Evolutionary conservation across 495 filamentous ascomycete genomes (phyloP).

Genomic region (Xylaria longipes): DNA sequence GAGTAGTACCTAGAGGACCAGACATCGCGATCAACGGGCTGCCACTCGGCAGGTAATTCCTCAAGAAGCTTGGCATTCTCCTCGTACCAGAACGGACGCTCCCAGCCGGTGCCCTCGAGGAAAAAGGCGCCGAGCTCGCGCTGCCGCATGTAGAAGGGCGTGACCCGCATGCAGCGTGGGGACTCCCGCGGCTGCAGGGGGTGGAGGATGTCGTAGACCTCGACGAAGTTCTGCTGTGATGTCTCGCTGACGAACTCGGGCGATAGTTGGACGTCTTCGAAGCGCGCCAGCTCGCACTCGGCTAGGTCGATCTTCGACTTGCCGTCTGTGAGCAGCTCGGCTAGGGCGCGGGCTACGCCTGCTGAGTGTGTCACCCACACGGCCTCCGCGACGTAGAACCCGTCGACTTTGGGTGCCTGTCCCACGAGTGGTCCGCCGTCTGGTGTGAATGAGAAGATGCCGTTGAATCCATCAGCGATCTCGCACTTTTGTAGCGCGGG

Average conservation of each 20-base stretch:
- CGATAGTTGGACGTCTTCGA: slow-evolving; percentile 56
- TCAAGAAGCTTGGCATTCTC: slow-evolving; percentile 50
- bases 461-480: slow-evolving; percentile 59
- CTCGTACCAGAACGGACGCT: slow-evolving; percentile 60
- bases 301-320: slow-evolving; percentile 52
- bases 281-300: slow-evolving; percentile 58
- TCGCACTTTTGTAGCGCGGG: slow-evolving; percentile 49
- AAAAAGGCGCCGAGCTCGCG: slow-evolving; percentile 56
- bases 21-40: slow-evolving; percentile 51
- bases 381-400: slow-evolving; percentile 61
- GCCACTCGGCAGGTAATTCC: slow-evolving; percentile 51
- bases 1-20: slow-evolving; percentile 56
- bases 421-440: slow-evolving; percentile 59
- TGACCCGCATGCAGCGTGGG: slow-evolving; percentile 53
- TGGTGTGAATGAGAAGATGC: slow-evolving; percentile 61
- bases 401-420: slow-evolving; percentile 53
- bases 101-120: slow-evolving; percentile 57
- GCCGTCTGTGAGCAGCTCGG: slow-evolving; percentile 55
- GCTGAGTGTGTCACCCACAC: slow-evolving; percentile 64
- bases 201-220: slow-evolving; percentile 61
- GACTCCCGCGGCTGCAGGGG: slow-evolving; percentile 55
- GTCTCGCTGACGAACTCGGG: slow-evolving; percentile 54
- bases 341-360: slow-evolving; percentile 58
- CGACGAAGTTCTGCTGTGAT: slow-evolving; percentile 57
- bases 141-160: slow-evolving; percentile 54